These are phyloP conservation scores for Pterulicium gracile DNA, from an alignment of 1,284 basidiomycete species.

Conservation along the genomic window DNA sequence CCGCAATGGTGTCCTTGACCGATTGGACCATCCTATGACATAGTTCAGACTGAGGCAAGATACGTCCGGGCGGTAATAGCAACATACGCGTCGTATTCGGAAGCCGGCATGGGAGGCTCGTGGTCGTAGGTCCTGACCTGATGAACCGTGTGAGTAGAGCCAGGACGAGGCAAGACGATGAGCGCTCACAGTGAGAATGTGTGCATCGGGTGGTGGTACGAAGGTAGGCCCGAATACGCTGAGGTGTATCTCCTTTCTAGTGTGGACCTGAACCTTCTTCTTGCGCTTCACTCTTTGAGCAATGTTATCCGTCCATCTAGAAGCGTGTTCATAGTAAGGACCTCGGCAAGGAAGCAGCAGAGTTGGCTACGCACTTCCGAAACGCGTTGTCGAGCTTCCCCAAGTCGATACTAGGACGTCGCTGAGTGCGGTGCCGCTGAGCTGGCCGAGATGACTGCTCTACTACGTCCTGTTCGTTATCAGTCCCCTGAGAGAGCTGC, in stretches of 20 bases:
- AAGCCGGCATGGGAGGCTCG: slow-evolving; percentile 59
- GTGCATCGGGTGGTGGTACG: slow-evolving; percentile 16
- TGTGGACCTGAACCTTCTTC: slow-evolving; percentile 59
- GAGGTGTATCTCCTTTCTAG: slow-evolving; percentile 61
- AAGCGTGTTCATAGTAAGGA: slow-evolving; percentile 2
- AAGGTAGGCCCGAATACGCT: slow-evolving; percentile 67
- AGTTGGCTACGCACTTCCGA: slow-evolving; percentile 46
- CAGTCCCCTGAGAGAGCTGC: slow-evolving; percentile 46
- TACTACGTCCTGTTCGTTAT: slow-evolving; percentile 44
- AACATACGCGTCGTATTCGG: slow-evolving; percentile 57
- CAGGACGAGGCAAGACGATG: slow-evolving; percentile 3
- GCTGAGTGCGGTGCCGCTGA: slow-evolving; percentile 18
- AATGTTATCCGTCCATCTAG: slow-evolving; percentile 79
- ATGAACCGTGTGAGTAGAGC: slow-evolving; percentile 3
- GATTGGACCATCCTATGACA: slow-evolving; percentile 46
- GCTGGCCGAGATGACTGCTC: slow-evolving; percentile 19
- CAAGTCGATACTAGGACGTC: slow-evolving; percentile 56
- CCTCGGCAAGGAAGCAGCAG: slow-evolving; percentile 5
- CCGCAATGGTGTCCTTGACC: slow-evolving; percentile 58
- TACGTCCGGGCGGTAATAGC: background rate
- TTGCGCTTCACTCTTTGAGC: slow-evolving; percentile 72
- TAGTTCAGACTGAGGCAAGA: background rate
- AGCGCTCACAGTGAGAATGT: slow-evolving; percentile 27
- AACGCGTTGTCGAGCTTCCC: slow-evolving; percentile 72
- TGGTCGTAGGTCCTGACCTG: slow-evolving; percentile 73